Percentiles rank a stretch among this genome's conserved stretches.
These are phyloP conservation scores for Telopea speciosissima DNA, from an alignment of 177 flowering plant genomes.

Conservation along the genomic window DNA sequence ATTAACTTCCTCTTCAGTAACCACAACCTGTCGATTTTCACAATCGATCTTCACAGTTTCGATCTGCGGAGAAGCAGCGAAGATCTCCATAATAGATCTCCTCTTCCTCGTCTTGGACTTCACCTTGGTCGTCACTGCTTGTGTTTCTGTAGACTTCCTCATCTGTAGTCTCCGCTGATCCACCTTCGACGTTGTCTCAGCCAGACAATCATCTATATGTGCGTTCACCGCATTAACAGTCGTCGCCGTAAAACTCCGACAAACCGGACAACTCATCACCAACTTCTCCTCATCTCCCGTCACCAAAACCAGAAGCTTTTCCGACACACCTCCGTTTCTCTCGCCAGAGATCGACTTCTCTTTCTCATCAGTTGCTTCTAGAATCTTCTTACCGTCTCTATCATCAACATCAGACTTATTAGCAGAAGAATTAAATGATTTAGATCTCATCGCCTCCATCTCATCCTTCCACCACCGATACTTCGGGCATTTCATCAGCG, in stretches of 20 bases:
- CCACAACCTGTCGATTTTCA: conserved; percentile 5
- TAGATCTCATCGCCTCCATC: conserved; percentile 19
- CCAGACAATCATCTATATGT: conserved; percentile 31
- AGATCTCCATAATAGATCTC: conserved; percentile 57
- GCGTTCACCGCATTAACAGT: conserved; percentile 36
- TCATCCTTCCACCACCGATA: conserved; percentile 57
- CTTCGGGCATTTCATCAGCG: conserved; percentile 43
- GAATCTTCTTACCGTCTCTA: neutral
- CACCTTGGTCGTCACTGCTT: conserved; percentile 12
- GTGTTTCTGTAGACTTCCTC: conserved; percentile 3
- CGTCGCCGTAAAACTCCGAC: conserved; percentile 24
- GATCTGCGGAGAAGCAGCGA: conserved; percentile 48
- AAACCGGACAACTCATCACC: conserved; percentile 40
- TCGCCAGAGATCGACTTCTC: neutral
- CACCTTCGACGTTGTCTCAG: conserved; percentile 20
- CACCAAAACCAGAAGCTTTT: conserved; percentile 2
- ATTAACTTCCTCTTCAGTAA: conserved; percentile 2
- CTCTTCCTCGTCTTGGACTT: conserved; percentile 34
- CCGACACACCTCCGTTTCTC: conserved; percentile 5
- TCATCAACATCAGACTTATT: too few species aligned
- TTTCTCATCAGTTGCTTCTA: neutral
- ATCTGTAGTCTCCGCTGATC: conserved; percentile 14
- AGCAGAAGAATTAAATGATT: too few species aligned
- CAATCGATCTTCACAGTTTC: conserved; percentile 15
- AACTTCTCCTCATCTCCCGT: conserved; percentile 9